A percentile compares a stretch with the other conserved stretches of the same genome.
phyloP scores from a whole-genome alignment of 176 grass and related monocot genomes.

The Bromus sterilis region DNA sequence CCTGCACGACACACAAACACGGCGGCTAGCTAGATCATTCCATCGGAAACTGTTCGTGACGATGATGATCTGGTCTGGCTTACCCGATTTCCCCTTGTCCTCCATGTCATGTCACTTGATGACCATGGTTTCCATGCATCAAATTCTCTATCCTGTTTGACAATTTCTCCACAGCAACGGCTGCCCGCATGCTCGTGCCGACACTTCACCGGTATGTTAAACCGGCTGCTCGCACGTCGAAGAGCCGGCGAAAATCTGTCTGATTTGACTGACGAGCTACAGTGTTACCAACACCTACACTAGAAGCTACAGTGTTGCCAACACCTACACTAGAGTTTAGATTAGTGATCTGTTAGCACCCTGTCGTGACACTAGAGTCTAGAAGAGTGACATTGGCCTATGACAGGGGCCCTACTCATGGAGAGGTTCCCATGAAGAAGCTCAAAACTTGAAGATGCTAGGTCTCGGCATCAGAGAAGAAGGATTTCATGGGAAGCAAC shows the following conservation, averaged over 20 bases:
- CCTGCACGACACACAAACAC: neutral
- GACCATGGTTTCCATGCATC: slow-evolving; percentile 2
- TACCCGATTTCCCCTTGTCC: neutral
- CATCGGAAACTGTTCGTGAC: neutral
- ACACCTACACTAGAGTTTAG: too few species aligned
- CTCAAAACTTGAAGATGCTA: neutral
- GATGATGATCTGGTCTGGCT: neutral
- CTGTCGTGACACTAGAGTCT: too few species aligned
- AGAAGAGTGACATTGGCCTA: too few species aligned
- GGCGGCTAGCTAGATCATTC: neutral
- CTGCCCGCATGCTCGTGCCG: neutral
- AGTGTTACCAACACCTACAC: neutral
- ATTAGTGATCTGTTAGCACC: too few species aligned
- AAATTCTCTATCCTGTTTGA: neutral
- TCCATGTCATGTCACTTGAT: neutral
- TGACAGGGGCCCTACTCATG: too few species aligned
- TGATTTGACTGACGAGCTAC: neutral
- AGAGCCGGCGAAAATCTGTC: neutral
- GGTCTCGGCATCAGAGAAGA: slow-evolving; percentile 4
- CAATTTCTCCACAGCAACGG: neutral
- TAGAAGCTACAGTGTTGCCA: neutral
- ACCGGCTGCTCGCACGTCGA: neutral
- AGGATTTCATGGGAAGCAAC: slow-evolving; percentile 33
- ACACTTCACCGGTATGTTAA: slow-evolving; percentile 19
- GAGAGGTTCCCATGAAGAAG: neutral